A percentile compares a stretch with the other conserved stretches of the same genome.
Evolutionary conservation across 2,329 filamentous ascomycete genomes (phyloP).

Genomic region (Rutstroemia sp.): DNA sequence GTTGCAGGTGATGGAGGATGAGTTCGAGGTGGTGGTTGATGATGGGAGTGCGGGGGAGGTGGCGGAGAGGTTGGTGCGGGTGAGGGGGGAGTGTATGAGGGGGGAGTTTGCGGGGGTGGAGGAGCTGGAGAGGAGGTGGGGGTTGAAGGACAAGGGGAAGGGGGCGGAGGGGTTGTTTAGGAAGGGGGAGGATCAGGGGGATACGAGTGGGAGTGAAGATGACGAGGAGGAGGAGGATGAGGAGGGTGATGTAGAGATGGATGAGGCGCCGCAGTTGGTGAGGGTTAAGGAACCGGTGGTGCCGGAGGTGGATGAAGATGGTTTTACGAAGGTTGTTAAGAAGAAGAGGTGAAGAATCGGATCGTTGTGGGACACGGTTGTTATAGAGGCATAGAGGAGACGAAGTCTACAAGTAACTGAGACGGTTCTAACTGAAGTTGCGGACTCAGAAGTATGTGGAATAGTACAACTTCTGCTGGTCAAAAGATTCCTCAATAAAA

Average conservation of each 20-base stretch:
- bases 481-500: no score
- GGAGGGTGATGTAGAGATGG: constrained; percentile 57
- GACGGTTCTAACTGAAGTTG: neutral
- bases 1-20: constrained; percentile 86
- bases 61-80: constrained; percentile 48
- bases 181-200: constrained; percentile 47
- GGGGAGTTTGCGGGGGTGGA: constrained; percentile 49
- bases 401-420: neutral
- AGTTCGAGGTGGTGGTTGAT: constrained; percentile 89
- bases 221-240: constrained; percentile 48
- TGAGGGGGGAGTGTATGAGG: constrained; percentile 54
- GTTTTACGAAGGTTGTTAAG: constrained; percentile 67
- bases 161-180: constrained; percentile 43
- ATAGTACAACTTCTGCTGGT: no score
- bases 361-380: no score
- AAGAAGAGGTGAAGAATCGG: constrained; percentile 42
- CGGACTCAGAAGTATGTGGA: no score
- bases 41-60: constrained; percentile 65
- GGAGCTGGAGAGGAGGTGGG: constrained; percentile 56
- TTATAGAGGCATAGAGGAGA: neutral
- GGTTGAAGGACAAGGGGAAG: constrained; percentile 48
- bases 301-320: constrained; percentile 73
- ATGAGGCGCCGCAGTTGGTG: constrained; percentile 58
- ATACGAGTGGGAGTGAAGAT: constrained; percentile 47
- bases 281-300: constrained; percentile 51